Percentiles rank a stretch among this genome's conserved stretches.
Evolutionary conservation across 345 rosid species (phyloP).

Genomic region (Streptanthus diversifolius): DNA sequence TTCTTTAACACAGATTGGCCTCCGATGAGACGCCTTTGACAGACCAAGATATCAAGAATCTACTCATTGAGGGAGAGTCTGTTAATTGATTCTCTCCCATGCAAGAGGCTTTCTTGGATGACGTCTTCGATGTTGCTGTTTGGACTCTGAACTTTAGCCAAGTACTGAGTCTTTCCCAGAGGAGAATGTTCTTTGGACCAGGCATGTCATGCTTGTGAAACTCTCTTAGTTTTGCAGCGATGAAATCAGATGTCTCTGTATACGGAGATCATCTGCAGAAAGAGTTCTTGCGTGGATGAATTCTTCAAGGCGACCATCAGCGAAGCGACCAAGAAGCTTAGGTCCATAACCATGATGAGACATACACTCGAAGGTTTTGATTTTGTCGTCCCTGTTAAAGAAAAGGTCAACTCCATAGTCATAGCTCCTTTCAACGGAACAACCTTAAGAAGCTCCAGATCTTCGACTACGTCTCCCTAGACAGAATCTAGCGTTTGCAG

Average conservation of each 20-base stretch:
- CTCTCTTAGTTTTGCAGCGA: slow-evolving; percentile 77
- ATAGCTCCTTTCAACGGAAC: slow-evolving; percentile 70
- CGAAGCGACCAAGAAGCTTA: slow-evolving; percentile 76
- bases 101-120: too few species aligned
- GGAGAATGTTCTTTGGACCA: slow-evolving; percentile 47
- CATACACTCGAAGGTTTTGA: slow-evolving; percentile 81
- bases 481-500: slow-evolving; percentile 44
- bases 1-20: not conserved
- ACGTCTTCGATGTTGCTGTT: too few species aligned
- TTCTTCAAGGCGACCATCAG: slow-evolving; percentile 86
- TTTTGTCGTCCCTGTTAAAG: slow-evolving; percentile 73
- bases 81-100: too few species aligned
- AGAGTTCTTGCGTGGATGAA: slow-evolving; percentile 92
- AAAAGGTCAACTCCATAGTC: slow-evolving; percentile 89
- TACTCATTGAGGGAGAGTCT: too few species aligned
- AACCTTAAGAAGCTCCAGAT: slow-evolving; percentile 48
- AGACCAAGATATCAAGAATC: too few species aligned
- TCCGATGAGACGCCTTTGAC: not conserved
- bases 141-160: too few species aligned
- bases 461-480: slow-evolving; percentile 67
- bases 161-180: slow-evolving; percentile 86
- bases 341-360: slow-evolving; percentile 93
- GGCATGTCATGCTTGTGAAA: slow-evolving; percentile 88
- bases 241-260: slow-evolving; percentile 53
- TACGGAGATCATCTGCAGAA: slow-evolving; percentile 78